These are phyloP conservation scores for Aegilops bicornis DNA, from an alignment of 176 grass and related monocot genomes.

Conservation along the genomic window DNA sequence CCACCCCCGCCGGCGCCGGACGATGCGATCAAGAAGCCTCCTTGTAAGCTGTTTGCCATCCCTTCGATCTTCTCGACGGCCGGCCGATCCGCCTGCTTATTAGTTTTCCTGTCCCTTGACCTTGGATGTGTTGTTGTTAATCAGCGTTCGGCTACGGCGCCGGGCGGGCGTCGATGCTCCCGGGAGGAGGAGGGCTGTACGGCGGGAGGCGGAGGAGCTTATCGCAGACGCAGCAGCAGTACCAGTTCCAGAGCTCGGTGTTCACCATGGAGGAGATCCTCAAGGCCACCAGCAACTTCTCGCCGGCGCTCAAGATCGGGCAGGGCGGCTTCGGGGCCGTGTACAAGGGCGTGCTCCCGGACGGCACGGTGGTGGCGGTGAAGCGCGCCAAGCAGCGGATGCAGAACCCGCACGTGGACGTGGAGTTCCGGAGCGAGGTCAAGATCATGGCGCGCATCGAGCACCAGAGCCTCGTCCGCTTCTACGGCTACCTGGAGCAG, in stretches of 20 bases:
- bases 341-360: slow-evolving; percentile 65
- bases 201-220: neutral
- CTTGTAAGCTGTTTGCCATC: slow-evolving; percentile 19
- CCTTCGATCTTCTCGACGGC: too few species aligned
- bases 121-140: neutral
- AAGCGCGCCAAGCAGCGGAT: slow-evolving; percentile 76
- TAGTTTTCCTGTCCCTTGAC: too few species aligned
- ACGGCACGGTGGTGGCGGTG: slow-evolving; percentile 76
- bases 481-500: slow-evolving; percentile 79
- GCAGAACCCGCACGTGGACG: slow-evolving; percentile 57
- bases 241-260: slow-evolving; percentile 40
- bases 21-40: slow-evolving; percentile 34
- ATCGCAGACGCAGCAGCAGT: neutral
- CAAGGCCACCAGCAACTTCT: slow-evolving; percentile 78
- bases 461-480: slow-evolving; percentile 73
- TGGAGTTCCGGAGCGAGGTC: slow-evolving; percentile 87
- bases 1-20: neutral
- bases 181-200: slow-evolving; percentile 22
- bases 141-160: neutral
- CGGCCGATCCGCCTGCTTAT: neutral
- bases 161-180: slow-evolving; percentile 18
- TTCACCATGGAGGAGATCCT: slow-evolving; percentile 81
- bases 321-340: slow-evolving; percentile 87
- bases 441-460: slow-evolving; percentile 71
- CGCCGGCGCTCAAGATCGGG: slow-evolving; percentile 65